phyloP scores from a whole-genome alignment of 352 stramenopile genomes.

The Pilasporangium apinafurcum region DNA sequence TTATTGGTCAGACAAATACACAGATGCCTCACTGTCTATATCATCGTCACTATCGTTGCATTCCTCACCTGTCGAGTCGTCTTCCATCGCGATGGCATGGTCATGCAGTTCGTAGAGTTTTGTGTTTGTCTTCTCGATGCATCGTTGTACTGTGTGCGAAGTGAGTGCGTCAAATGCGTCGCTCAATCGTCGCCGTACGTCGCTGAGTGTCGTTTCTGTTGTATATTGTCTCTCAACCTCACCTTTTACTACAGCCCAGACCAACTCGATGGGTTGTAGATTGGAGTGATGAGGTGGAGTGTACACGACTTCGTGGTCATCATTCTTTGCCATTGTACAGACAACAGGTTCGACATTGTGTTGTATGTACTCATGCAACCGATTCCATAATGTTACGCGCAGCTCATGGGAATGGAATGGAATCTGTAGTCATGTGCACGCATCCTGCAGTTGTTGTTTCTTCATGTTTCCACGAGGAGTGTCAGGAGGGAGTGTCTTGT shows the following conservation, averaged over 20 bases:
- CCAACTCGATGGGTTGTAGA: constrained; percentile 1
- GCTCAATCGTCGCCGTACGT: neutral
- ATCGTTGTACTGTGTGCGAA: neutral
- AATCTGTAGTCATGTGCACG: neutral
- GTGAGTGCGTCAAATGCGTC: constrained; percentile 1
- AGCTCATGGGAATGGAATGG: neutral
- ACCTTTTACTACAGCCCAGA: neutral
- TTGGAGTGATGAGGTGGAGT: neutral
- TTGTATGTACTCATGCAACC: neutral
- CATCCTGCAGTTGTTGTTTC: neutral
- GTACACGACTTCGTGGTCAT: constrained; percentile 5
- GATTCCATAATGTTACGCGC: constrained; percentile 3
- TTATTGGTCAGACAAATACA: too few species aligned
- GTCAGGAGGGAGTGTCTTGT: neutral
- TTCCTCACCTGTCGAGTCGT: too few species aligned
- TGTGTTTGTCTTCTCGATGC: constrained; percentile 2
- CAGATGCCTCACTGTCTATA: too few species aligned
- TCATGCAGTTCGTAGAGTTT: too few species aligned
- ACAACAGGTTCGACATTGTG: constrained; percentile 1
- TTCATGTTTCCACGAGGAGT: constrained; percentile 1
- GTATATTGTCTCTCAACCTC: constrained; percentile 2
- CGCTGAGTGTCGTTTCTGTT: neutral
- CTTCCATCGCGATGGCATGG: too few species aligned
- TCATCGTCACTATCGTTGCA: too few species aligned
- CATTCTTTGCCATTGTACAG: neutral